phyloP scores from a whole-genome alignment of 805 yeast genomes.

The Grigorovia yakushimaensis region DNA sequence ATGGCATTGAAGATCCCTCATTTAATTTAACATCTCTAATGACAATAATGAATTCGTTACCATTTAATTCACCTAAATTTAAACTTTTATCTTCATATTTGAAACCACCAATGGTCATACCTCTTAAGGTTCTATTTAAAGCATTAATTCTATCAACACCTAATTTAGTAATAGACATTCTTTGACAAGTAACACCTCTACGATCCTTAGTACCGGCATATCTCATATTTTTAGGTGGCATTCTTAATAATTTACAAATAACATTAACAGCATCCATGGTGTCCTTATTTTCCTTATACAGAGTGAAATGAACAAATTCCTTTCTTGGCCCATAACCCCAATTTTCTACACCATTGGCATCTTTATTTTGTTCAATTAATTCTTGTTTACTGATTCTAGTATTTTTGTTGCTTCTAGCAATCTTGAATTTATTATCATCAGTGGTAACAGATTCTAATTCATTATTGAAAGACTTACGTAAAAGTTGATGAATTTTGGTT shows the following conservation, averaged over 20 bases:
- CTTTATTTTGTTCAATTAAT: constrained; percentile 29
- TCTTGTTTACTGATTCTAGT: constrained; percentile 32
- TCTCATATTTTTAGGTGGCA: constrained; percentile 60
- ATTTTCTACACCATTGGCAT: constrained; percentile 44
- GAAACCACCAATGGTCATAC: constrained; percentile 74
- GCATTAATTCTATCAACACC: constrained; percentile 66
- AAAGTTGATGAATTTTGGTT: constrained; percentile 65
- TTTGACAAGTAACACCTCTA: constrained; percentile 90
- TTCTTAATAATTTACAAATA: constrained; percentile 59
- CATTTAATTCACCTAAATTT: constrained; percentile 72
- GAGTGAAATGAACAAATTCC: constrained; percentile 60
- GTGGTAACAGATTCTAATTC: constrained; percentile 75
- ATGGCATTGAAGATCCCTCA: constrained; percentile 23
- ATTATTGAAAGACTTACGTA: constrained; percentile 64
- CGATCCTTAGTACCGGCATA: constrained; percentile 97
- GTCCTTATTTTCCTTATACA: constrained; percentile 92
- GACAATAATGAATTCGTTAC: constrained; percentile 83
- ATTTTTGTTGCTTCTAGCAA: constrained; percentile 43
- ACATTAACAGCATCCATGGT: constrained; percentile 89
- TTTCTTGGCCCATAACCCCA: constrained; percentile 69
- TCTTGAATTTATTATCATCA: constrained; percentile 50
- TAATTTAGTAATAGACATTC: constrained; percentile 56
- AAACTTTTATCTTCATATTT: constrained; percentile 52
- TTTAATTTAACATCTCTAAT: constrained; percentile 56
- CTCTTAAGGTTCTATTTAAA: constrained; percentile 65